phyloP scores from a whole-genome alignment of 768 basidiomycete species.

The Sporobolomyces roseus region DNA sequence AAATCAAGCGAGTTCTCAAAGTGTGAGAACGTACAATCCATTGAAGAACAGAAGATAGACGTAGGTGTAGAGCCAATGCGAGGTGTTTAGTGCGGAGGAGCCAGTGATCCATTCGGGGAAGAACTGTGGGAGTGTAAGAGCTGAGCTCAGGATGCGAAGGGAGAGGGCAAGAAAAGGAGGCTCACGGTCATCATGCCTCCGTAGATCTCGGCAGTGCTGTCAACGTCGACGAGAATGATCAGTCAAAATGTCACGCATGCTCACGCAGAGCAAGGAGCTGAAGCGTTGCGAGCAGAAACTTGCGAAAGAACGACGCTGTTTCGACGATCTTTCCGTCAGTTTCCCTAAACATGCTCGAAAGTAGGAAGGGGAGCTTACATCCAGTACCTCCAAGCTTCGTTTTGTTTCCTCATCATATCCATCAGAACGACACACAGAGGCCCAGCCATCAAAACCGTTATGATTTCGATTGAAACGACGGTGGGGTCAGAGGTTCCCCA shows the following conservation, averaged over 20 bases:
- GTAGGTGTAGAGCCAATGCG: conserved; percentile 24
- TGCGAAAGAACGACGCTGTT: conserved; percentile 17
- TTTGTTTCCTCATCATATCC: conserved; percentile 61
- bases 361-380: conserved; percentile 60
- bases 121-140: conserved; percentile 67
- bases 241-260: background rate
- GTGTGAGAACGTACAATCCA: conserved; percentile 14
- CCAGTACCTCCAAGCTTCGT: conserved; percentile 65
- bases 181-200: conserved; percentile 47
- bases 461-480: conserved; percentile 73
- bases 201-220: conserved; percentile 26
- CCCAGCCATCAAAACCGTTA: conserved; percentile 71
- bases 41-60: conserved; percentile 39
- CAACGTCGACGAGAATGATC: background rate
- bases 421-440: conserved; percentile 71
- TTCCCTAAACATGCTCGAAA: conserved; percentile 52
- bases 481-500: conserved; percentile 78
- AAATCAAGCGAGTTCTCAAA: background rate
- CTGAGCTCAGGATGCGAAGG: background rate
- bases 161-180: conserved; percentile 39
- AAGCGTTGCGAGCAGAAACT: background rate
- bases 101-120: conserved; percentile 50
- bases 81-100: conserved; percentile 29
- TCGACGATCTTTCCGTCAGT: background rate
- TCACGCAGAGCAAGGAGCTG: background rate